Percentiles rank a stretch among this genome's conserved stretches.
Evolutionary conservation across 1,284 basidiomycete species (phyloP).

Genomic region (Ustilago xerochloae): DNA sequence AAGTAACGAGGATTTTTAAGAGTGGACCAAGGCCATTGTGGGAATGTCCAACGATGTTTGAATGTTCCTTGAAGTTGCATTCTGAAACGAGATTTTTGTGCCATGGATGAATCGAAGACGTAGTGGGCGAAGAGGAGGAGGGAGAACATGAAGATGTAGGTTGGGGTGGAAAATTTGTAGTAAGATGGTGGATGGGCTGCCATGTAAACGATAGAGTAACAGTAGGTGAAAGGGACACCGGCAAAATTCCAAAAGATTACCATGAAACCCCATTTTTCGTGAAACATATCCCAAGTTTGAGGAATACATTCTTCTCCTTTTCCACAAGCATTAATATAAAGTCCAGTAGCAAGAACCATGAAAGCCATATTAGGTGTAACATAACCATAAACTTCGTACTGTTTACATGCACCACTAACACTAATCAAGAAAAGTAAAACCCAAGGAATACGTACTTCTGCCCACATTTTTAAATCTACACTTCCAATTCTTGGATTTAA

Average conservation of each 20-base stretch:
- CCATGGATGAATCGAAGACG: conserved; percentile 89
- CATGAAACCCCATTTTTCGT: conserved; percentile 68
- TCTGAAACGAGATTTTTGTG: conserved; percentile 97
- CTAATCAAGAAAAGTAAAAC: conserved; percentile 92
- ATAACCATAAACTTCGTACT: conserved; percentile 85
- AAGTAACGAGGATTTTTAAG: conserved; percentile 89
- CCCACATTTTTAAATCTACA: conserved; percentile 98
- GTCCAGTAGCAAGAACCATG: conserved; percentile 93
- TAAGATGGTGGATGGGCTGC: conserved; percentile 87
- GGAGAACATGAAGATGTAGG: conserved; percentile 73
- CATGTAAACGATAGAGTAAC: conserved; percentile 95
- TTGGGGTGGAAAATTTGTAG: conserved; percentile 85
- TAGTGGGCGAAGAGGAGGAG: conserved; percentile 58
- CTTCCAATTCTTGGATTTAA: conserved; percentile 94
- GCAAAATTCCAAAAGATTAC: conserved; percentile 81
- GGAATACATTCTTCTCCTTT: conserved; percentile 87
- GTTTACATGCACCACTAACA: conserved; percentile 92
- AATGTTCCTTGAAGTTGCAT: conserved; percentile 91
- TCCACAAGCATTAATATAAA: conserved; percentile 93
- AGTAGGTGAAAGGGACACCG: conserved; percentile 77
- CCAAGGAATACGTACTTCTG: conserved; percentile 98
- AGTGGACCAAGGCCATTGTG: conserved; percentile 87
- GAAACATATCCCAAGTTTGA: conserved; percentile 82
- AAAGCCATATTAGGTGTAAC: conserved; percentile 96
- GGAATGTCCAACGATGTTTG: conserved; percentile 83